Base-by-base conservation (phyloP, 1,284 basidiomycete genomes). In the Ustilago lituana region DNA sequence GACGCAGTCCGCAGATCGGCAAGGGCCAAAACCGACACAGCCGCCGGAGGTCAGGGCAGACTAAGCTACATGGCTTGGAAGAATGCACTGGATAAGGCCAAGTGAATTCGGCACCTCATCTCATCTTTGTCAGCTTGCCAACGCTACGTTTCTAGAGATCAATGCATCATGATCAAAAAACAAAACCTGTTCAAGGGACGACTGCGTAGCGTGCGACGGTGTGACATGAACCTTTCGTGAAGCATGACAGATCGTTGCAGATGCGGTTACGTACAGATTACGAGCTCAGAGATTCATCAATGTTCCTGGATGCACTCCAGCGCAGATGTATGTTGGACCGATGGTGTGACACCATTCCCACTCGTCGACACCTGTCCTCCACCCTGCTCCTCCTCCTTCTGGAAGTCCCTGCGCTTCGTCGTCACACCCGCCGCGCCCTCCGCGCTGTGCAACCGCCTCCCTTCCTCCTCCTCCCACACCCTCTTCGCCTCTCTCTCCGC, bases 291-390 rank as follows among this genome's bases (percentile, higher is more conserved):
- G n/a, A n/a, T n/a, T n/a, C n/a, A 19, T 59, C 36, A 62, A 32
- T 62, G 45, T 58, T 67, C 64, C 20, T 61, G 36, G 24, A 67
- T 67, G 38, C 64, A 58, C 22, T 61, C 50, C 39, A 67, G 39
- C 19, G 29, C 46, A 2, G 49, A 32, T 4, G 32, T 53, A 12
- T 53, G 40, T 43, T 39, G 37, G 4, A 27, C 24, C 11, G 5
- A 5, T 31, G 22, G 9, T 20, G 20, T 10, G 4, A 11, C 17
- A 27, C 27, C 40, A 8, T 39, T 8, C 8, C 40, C 24, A 27
- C n/a, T n/a, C n/a, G n/a, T n/a, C n/a, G n/a, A n/a, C n/a, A n/a
- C n/a, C n/a, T n/a, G n/a, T n/a, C n/a, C n/a, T n/a, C 7, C 17
- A 29, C 26, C 19, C 31, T 49, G 35, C 20, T 29, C 23, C 35